Evolutionary conservation across 2,329 filamentous ascomycete genomes (phyloP).

Genomic region (Knoxdaviesia capensis): DNA sequence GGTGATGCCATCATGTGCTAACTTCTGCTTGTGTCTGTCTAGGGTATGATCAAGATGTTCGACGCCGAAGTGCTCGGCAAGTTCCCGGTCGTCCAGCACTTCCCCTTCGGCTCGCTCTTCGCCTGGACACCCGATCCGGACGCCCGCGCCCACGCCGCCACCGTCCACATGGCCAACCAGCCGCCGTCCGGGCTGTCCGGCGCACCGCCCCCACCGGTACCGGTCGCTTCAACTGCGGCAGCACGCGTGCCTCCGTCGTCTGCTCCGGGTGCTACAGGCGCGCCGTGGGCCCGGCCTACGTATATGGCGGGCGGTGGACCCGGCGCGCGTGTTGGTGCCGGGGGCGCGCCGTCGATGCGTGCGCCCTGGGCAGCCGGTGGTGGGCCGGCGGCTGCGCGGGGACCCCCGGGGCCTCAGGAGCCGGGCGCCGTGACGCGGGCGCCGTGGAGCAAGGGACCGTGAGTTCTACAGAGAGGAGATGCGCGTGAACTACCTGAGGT

Average conservation of each 20-base stretch:
- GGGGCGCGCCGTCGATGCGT: too few relatives aligned
- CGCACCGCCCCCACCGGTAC: slow-evolving; percentile 1
- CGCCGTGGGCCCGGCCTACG: too few relatives aligned
- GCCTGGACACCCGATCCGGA: slow-evolving; percentile 51
- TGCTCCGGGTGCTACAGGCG: slow-evolving; percentile 11
- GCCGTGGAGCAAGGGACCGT: too few relatives aligned
- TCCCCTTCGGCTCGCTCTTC: slow-evolving; percentile 64
- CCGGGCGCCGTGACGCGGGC: too few relatives aligned
- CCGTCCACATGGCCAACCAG: slow-evolving; percentile 38
- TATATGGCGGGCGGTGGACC: too few relatives aligned
- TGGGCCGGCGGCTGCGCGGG: too few relatives aligned
- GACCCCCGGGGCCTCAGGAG: too few relatives aligned
- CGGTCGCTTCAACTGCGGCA: background rate
- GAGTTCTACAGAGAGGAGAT: too few relatives aligned
- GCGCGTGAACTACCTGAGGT: too few relatives aligned
- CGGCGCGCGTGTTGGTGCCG: too few relatives aligned
- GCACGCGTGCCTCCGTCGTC: slow-evolving; percentile 6
- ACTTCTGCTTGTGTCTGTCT: background rate
- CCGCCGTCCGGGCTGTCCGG: slow-evolving; percentile 12
- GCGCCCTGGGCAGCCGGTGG: too few relatives aligned
- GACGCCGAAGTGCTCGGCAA: slow-evolving; percentile 91
- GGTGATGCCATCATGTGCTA: background rate
- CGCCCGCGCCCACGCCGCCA: slow-evolving; percentile 25
- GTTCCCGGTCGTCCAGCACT: slow-evolving; percentile 97
- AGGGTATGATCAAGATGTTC: slow-evolving; percentile 99